Evolutionary conservation across 305 asterid genomes (phyloP), one percentile per base, ranked within the genome.

Genomic region (Fraxinus paxiana): DNA sequence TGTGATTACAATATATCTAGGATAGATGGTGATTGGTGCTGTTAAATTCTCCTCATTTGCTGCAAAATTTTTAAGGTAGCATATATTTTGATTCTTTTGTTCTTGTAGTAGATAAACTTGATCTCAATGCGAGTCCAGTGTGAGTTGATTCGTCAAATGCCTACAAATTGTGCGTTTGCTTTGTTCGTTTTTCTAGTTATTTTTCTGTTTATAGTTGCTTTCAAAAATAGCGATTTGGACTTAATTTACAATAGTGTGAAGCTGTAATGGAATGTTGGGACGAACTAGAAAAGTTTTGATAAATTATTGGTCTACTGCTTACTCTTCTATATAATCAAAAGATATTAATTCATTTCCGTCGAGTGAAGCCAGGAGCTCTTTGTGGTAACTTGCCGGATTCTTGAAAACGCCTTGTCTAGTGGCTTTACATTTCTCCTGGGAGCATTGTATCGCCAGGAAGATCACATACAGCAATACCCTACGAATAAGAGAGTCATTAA

Each of bases 401-500:
- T 79, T 70, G 76, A 59, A 65, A 24, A 87, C 12, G 69, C 46
- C 6, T 34, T 1, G 38, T 48, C 20, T 10, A 2, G 28, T 24
- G 34, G 15, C 73, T 76, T 87, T 83, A 96, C 96, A 94, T 90
- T 86, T 96, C 99, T 87, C 99, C 99, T 0, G 98, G 99, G 89
- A 96, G 99, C 99, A 96, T 96, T 0, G 98, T 96, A 82, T 96
- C 99, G 33, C 76, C 99, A 1, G 99, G 99, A 34, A 96, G 91
- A 90, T 96, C 98, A 82, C 99, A 96, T n/a, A 96, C 93, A 59
- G 98, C 97, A 54, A 96, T 91, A 51, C 99, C 98, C 98, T 96
- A 82, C 22, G 56, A 41, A 76, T 28, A 6, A 30, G 2, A 34
- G 6, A 67, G 8, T 0, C 9, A 78, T 37, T 37, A 10, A 65